These are phyloP conservation scores for Sporisorium exsertum DNA, from an alignment of 1,284 basidiomycete species.

Conservation along the genomic window DNA sequence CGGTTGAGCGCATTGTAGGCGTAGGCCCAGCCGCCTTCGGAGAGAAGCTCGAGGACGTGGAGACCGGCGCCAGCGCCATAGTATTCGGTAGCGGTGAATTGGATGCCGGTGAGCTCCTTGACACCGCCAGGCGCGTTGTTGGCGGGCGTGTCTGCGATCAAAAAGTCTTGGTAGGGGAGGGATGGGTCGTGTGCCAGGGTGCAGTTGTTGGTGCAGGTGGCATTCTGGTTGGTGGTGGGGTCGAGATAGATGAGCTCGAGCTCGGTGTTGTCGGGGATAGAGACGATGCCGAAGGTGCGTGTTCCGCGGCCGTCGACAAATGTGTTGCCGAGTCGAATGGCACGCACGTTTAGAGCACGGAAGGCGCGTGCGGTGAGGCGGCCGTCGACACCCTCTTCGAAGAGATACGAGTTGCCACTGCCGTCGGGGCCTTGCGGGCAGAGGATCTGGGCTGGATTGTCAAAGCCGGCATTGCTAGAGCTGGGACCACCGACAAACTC, in stretches of 20 bases:
- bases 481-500: slow-evolving; percentile 80
- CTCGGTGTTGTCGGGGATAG: slow-evolving; percentile 87
- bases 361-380: slow-evolving; percentile 81
- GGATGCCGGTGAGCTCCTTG: slow-evolving; percentile 77
- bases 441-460: slow-evolving; percentile 79
- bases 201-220: slow-evolving; percentile 71
- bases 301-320: slow-evolving; percentile 84
- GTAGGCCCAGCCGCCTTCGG: slow-evolving; percentile 75
- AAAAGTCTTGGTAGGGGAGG: slow-evolving; percentile 87
- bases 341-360: slow-evolving; percentile 78
- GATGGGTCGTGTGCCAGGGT: slow-evolving; percentile 72
- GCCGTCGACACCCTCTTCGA: slow-evolving; percentile 78
- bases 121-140: slow-evolving; percentile 69
- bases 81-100: slow-evolving; percentile 80
- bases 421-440: slow-evolving; percentile 86
- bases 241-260: slow-evolving; percentile 83
- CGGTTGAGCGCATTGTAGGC: slow-evolving; percentile 65
- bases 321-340: slow-evolving; percentile 90
- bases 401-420: slow-evolving; percentile 84
- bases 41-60: slow-evolving; percentile 88
- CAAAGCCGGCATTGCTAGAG: slow-evolving; percentile 76
- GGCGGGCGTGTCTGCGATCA: slow-evolving; percentile 73
- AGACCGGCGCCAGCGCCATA: slow-evolving; percentile 83
- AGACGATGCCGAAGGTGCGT: slow-evolving; percentile 79
- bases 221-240: slow-evolving; percentile 79